A percentile compares a stretch with the other conserved stretches of the same genome.
These are phyloP conservation scores for Fusarium abutilonis DNA, from an alignment of 2,329 filamentous ascomycete genomes.

Conservation along the genomic window DNA sequence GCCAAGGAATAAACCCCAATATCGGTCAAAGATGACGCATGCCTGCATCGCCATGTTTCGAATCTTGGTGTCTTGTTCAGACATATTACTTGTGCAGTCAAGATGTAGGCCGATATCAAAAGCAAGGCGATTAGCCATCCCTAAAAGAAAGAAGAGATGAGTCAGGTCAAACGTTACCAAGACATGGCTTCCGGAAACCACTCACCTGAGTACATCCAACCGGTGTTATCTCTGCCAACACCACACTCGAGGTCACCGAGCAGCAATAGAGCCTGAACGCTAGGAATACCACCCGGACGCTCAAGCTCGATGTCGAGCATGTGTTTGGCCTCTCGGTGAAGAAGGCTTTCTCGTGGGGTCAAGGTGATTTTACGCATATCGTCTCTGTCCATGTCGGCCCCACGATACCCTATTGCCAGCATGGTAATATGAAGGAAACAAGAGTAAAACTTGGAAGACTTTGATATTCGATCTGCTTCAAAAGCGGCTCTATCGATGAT, in stretches of 20 bases:
- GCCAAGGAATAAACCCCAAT: slow-evolving; percentile 65
- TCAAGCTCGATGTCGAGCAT: slow-evolving; percentile 65
- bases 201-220: slow-evolving; percentile 64
- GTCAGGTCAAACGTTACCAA: background rate
- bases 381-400: slow-evolving; percentile 58
- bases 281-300: slow-evolving; percentile 61
- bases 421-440: slow-evolving; percentile 63
- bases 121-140: slow-evolving; percentile 57
- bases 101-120: slow-evolving; percentile 62
- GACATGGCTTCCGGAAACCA: background rate
- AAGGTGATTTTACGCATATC: slow-evolving; percentile 60
- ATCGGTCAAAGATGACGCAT: slow-evolving; percentile 63
- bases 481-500: slow-evolving; percentile 62
- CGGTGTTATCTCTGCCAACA: slow-evolving; percentile 62
- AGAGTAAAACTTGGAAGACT: slow-evolving; percentile 61
- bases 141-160: slow-evolving; percentile 26
- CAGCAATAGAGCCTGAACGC: slow-evolving; percentile 61
- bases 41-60: slow-evolving; percentile 63
- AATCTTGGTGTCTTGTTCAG: slow-evolving; percentile 58
- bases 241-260: slow-evolving; percentile 64
- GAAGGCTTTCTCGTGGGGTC: slow-evolving; percentile 59
- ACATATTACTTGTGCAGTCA: slow-evolving; percentile 54
- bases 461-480: slow-evolving; percentile 57
- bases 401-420: slow-evolving; percentile 62
- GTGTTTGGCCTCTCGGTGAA: slow-evolving; percentile 64